Percentiles rank a stretch among this genome's conserved stretches.
phyloP scores from a whole-genome alignment of 2,329 filamentous ascomycete species.

The Rutstroemia sydowiana region DNA sequence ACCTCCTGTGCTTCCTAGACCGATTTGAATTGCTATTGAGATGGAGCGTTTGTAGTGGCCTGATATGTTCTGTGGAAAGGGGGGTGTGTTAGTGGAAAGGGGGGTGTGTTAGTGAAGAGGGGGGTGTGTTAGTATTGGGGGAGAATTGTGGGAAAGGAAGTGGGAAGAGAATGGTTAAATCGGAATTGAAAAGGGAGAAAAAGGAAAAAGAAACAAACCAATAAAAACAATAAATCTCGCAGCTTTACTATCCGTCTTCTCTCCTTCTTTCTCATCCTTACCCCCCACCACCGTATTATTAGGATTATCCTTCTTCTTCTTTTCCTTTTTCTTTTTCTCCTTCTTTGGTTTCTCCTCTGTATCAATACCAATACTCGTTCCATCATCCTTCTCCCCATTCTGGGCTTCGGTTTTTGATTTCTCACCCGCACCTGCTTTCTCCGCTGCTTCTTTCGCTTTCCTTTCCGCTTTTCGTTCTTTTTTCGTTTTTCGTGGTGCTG shows the following conservation, averaged over 20 bases:
- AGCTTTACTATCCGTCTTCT: constrained; percentile 16
- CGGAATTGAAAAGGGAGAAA: too few relatives aligned
- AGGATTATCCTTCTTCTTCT: constrained; percentile 27
- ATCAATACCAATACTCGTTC: too few relatives aligned
- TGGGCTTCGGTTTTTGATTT: too few relatives aligned
- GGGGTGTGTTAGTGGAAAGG: too few relatives aligned
- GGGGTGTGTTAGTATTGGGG: too few relatives aligned
- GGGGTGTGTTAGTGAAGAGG: too few relatives aligned
- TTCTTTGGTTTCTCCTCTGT: constrained; percentile 25
- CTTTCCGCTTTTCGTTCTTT: constrained; percentile 32
- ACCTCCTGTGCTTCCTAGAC: constrained; percentile 12
- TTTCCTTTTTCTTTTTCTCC: constrained; percentile 34
- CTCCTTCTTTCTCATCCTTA: constrained; percentile 24
- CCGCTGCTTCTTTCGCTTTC: constrained; percentile 29
- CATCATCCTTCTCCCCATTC: too few relatives aligned
- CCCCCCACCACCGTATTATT: too few relatives aligned
- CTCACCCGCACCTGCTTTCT: too few relatives aligned
- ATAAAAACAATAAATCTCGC: constrained; percentile 72
- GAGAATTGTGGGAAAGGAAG: too few relatives aligned
- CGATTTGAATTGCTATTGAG: not conserved
- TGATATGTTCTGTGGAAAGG: constrained; percentile 10
- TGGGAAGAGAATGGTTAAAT: too few relatives aligned
- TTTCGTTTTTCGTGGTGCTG: constrained; percentile 29
- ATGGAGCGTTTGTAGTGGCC: constrained; percentile 16
- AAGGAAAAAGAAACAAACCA: too few relatives aligned